These are phyloP conservation scores for Sugiyamaella paludigena DNA, from an alignment of 1,139 yeast genomes.

Conservation along the genomic window DNA sequence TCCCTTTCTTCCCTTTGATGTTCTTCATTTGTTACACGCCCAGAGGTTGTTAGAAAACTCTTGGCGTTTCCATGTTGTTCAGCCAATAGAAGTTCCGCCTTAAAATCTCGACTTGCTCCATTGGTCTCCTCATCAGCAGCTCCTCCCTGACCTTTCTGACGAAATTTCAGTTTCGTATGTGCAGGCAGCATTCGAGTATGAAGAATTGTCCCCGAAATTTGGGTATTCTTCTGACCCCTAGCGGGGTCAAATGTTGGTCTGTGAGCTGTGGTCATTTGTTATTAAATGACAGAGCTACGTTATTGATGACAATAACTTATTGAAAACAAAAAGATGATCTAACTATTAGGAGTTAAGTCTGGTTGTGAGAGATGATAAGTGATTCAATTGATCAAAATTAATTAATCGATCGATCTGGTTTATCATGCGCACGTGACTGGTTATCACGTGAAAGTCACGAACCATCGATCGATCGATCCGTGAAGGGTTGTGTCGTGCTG, in stretches of 20 bases:
- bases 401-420: no score
- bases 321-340: background rate
- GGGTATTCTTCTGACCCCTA: conserved; percentile 55
- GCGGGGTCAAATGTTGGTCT: conserved; percentile 89
- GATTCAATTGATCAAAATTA: no score
- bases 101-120: conserved; percentile 13
- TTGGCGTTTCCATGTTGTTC: conserved; percentile 28
- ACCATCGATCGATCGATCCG: no score
- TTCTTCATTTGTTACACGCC: no score
- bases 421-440: no score
- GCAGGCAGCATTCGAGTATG: conserved; percentile 73
- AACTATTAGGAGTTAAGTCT: no score
- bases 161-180: conserved; percentile 62
- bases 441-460: no score
- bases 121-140: conserved; percentile 27
- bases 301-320: background rate
- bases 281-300: no score
- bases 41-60: no score
- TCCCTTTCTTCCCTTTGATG: background rate
- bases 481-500: no score
- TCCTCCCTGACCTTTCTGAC: conserved; percentile 44
- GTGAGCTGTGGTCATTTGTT: conserved; percentile 78
- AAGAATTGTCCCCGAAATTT: conserved; percentile 46
- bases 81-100: conserved; percentile 31
- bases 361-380: no score